A percentile compares a stretch with the other conserved stretches of the same genome.
phyloP scores from a whole-genome alignment of 495 filamentous ascomycete species.

The Glutinoglossum americanum region DNA sequence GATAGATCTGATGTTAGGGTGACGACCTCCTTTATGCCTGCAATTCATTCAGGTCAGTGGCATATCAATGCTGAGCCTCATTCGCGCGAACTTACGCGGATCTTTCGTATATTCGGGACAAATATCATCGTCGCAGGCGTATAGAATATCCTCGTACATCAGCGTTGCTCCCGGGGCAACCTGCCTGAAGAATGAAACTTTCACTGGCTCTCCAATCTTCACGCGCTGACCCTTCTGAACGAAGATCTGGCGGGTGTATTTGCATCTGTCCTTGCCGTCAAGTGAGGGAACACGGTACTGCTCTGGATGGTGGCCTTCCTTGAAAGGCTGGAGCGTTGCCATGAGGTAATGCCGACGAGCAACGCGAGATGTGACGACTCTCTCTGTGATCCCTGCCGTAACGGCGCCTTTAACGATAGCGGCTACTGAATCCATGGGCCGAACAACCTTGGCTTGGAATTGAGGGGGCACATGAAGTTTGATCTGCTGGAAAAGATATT shows the following conservation, averaged over 20 bases:
- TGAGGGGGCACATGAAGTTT: constrained; percentile 64
- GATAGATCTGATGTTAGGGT: constrained; percentile 93
- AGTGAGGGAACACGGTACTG: constrained; percentile 91
- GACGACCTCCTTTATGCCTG: constrained; percentile 98
- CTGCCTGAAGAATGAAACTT: constrained; percentile 96
- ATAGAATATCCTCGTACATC: constrained; percentile 98
- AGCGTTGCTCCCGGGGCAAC: constrained; percentile 92
- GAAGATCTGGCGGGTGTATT: constrained; percentile 96
- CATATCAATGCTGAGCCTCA: neutral
- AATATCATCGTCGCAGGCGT: constrained; percentile 93
- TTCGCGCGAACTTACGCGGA: constrained; percentile 52
- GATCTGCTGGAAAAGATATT: constrained; percentile 66
- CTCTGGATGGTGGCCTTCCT: constrained; percentile 94
- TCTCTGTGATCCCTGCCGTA: constrained; percentile 84
- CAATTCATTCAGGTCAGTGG: neutral
- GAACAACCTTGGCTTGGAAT: constrained; percentile 56
- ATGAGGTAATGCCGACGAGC: constrained; percentile 98
- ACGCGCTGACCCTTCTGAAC: constrained; percentile 97
- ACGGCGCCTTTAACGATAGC: constrained; percentile 61
- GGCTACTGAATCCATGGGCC: constrained; percentile 58
- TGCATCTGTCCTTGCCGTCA: constrained; percentile 94
- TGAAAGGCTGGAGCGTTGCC: constrained; percentile 96
- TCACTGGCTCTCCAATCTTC: constrained; percentile 97
- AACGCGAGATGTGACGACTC: constrained; percentile 88
- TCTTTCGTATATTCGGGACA: constrained; percentile 99